Conservation (phyloP, 768 basidiomycete species). For the Boletellus sp. region DNA sequence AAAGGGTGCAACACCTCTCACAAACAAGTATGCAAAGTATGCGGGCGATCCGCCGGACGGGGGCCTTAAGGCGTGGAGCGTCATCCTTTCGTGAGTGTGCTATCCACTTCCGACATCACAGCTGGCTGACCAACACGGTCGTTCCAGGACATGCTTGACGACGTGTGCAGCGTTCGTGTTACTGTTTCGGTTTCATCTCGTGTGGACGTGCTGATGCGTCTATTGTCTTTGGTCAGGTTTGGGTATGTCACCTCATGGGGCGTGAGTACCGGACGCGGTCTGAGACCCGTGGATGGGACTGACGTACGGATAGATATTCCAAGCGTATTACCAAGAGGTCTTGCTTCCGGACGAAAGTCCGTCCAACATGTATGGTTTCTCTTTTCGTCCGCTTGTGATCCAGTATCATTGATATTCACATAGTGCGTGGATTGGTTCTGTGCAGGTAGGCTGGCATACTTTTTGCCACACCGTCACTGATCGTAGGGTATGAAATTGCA, state of each 20-base stretch:
- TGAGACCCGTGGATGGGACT: background rate
- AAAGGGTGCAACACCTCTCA: background rate
- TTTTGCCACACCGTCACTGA: background rate
- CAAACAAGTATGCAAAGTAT: slow-evolving; percentile 13
- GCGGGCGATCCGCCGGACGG: slow-evolving; percentile 25
- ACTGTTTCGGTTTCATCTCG: background rate
- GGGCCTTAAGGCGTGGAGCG: slow-evolving; percentile 29
- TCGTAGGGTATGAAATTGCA: background rate
- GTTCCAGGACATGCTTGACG: slow-evolving; percentile 19
- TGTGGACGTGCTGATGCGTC: background rate
- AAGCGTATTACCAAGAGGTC: slow-evolving; percentile 62
- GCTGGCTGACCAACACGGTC: background rate
- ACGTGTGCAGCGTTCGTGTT: slow-evolving; percentile 40
- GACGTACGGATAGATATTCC: slow-evolving; percentile 51
- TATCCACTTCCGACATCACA: background rate
- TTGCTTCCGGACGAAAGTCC: slow-evolving; percentile 47
- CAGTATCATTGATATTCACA: background rate
- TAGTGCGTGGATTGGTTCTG: slow-evolving; percentile 79
- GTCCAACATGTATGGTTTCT: slow-evolving; percentile 55
- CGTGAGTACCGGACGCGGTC: slow-evolving; percentile 38
- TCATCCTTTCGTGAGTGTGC: slow-evolving; percentile 21
- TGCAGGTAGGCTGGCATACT: slow-evolving; percentile 44
- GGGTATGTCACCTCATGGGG: slow-evolving; percentile 77
- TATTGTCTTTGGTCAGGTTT: slow-evolving; percentile 38
- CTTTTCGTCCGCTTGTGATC: background rate